Conservation (phyloP, 805 yeast species). For the Komagataella ulmi region DNA sequence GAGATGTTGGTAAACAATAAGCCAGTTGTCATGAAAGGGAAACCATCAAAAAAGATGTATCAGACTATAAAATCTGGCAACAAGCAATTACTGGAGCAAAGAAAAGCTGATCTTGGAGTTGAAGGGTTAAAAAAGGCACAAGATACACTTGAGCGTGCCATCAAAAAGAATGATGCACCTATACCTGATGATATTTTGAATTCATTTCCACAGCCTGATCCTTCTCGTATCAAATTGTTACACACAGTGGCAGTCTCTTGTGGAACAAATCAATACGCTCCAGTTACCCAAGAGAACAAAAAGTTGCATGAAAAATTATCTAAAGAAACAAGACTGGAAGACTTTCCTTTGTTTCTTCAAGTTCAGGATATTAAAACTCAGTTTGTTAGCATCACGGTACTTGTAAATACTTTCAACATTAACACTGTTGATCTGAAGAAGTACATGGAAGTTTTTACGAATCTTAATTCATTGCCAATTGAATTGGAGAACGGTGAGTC, state of each 20-base stretch:
- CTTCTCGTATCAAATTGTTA: slow-evolving; percentile 61
- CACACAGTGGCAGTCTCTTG: slow-evolving; percentile 51
- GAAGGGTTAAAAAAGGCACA: slow-evolving; percentile 43
- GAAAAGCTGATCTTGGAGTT: slow-evolving; percentile 40
- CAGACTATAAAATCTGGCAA: slow-evolving; percentile 35
- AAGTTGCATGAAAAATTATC: slow-evolving; percentile 9
- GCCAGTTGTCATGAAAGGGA: slow-evolving; percentile 54
- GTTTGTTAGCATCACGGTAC: slow-evolving; percentile 56
- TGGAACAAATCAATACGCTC: slow-evolving; percentile 28
- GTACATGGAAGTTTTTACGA: slow-evolving; percentile 47
- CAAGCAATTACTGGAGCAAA: slow-evolving; percentile 31
- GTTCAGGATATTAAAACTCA: slow-evolving; percentile 71
- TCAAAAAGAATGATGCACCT: slow-evolving; percentile 52
- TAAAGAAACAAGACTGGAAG: slow-evolving; percentile 17
- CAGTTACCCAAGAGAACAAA: slow-evolving; percentile 8
- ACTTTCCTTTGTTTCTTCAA: slow-evolving; percentile 59
- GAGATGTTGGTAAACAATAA: slow-evolving; percentile 44
- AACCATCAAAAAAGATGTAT: slow-evolving; percentile 56
- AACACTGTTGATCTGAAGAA: slow-evolving; percentile 39
- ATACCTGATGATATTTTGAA: slow-evolving; percentile 60
- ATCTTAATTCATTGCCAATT: slow-evolving; percentile 64
- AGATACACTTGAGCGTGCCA: slow-evolving; percentile 45
- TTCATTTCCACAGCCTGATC: slow-evolving; percentile 60
- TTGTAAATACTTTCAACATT: slow-evolving; percentile 40
- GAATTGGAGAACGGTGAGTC: slow-evolving; percentile 42